Evolutionary conservation across 192 early-diverging fungal species (phyloP).

Genomic region (Bifiguratus adelaidae): DNA sequence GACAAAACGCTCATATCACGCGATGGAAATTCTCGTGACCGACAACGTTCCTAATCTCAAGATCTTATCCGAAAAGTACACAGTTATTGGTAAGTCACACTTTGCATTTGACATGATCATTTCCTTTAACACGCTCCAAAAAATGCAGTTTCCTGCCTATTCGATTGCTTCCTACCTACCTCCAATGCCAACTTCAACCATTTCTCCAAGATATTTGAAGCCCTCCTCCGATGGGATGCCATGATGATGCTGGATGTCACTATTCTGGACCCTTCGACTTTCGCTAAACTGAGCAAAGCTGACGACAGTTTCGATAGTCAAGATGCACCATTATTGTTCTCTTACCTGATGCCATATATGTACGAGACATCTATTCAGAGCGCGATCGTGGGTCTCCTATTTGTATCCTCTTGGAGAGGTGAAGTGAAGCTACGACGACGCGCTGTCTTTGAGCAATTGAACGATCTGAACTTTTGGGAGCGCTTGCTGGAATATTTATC

Average conservation of each 20-base stretch:
- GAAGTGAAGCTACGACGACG: slow-evolving; percentile 11
- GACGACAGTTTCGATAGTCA: too few species aligned
- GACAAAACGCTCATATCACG: slow-evolving; percentile 21
- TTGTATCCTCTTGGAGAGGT: slow-evolving; percentile 10
- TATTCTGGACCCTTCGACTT: slow-evolving; percentile 2
- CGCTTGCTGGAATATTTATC: slow-evolving; percentile 8
- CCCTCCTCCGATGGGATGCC: slow-evolving; percentile 13
- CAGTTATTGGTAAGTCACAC: slow-evolving; percentile 9
- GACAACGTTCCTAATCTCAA: slow-evolving; percentile 12
- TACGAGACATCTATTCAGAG: slow-evolving; percentile 7
- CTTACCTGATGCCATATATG: slow-evolving; percentile 15
- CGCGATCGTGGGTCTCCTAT: slow-evolving; percentile 6
- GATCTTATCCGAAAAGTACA: slow-evolving; percentile 11
- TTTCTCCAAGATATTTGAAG: slow-evolving; percentile 15
- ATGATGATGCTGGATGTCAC: slow-evolving; percentile 12
- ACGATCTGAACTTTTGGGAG: slow-evolving; percentile 5
- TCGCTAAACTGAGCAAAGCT: too few species aligned
- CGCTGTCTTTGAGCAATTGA: neutral
- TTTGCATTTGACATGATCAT: too few species aligned
- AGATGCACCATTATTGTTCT: slow-evolving; percentile 8
- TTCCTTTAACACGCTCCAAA: too few species aligned
- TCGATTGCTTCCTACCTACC: slow-evolving; percentile 9
- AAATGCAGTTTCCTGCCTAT: slow-evolving; percentile 4
- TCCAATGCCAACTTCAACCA: slow-evolving; percentile 19
- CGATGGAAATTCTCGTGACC: slow-evolving; percentile 17